Base-by-base conservation (phyloP, 2,329 filamentous ascomycete genomes). In the Aspergillus sergii region DNA sequence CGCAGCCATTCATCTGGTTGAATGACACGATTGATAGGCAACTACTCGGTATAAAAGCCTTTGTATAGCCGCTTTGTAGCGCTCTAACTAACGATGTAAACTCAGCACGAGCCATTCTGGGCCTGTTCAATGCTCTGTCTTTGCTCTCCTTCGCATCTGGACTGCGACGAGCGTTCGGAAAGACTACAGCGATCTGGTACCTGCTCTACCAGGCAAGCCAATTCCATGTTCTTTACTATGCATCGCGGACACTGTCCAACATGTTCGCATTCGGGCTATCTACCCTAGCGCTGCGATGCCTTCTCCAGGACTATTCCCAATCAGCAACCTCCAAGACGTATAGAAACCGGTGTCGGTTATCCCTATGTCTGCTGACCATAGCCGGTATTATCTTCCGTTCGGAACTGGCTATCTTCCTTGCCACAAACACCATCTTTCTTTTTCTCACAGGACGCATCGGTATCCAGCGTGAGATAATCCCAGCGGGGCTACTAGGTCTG, bases 151-250 rank as follows among this genome's bases (percentile, higher is more conserved):
- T 95, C 72, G 86, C 86, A 41, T 77, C 80, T 11, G 86, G 86
- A 1, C 81, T 97, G 28, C 83, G 83, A 36, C 84, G 79, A 48
- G 87, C 89, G 3, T 94, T 90, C 77, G 94, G 95, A 16, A 80
- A 77, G 32, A 82, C 83, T 5, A 86, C 89, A 4, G 90, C 88
- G 5, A 83, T 88, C 60, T 98, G 94, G 93, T 99, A 91, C 81
- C 79, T 90, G 4, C 65, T 92, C 45, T 83, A 98, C 59, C 90
- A 93, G 73, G 86, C 87, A 1, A 90, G 88, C 76, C 94, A 98
- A 78, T 99, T 99, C 73, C 95, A 99, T 79, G 81, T 96, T 65
- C 85, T 95, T 65, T 99, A 93, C 79, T 99, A 99, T 81, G 90
- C 94, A 16, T 95, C 93, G 19, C 86, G 95, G 64, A 95, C 93